A percentile compares a stretch with the other conserved stretches of the same genome.
phyloP scores from a whole-genome alignment of 2,329 filamentous ascomycete species.

The Fusarium sp. region DNA sequence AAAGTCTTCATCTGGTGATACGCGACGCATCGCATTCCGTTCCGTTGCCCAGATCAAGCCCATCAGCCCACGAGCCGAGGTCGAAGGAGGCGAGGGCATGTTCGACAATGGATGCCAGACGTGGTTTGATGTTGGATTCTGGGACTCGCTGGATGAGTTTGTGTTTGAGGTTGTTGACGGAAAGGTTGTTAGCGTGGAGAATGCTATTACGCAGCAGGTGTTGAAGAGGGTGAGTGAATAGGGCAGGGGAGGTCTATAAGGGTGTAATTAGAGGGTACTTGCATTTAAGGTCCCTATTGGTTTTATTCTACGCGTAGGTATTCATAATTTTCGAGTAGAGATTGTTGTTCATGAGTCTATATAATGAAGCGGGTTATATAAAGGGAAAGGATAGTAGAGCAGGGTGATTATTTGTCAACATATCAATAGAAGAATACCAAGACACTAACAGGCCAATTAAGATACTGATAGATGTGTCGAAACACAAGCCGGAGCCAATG shows the following conservation, averaged over 20 bases:
- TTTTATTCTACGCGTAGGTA: not conserved
- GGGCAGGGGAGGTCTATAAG: not conserved
- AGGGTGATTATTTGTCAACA: not conserved
- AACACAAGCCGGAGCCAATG: not conserved
- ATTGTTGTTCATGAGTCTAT: not conserved
- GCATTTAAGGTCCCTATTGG: not conserved
- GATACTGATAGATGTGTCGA: not conserved
- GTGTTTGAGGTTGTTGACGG: not conserved
- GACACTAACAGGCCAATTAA: rapidly evolving
- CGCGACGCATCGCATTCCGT: not conserved
- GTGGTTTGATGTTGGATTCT: not conserved
- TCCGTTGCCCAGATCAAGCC: not conserved
- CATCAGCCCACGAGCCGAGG: not conserved
- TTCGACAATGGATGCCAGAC: not conserved
- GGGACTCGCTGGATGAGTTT: not conserved
- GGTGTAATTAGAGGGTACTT: not conserved
- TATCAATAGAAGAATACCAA: not conserved
- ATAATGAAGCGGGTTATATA: not conserved
- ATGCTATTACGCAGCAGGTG: not conserved
- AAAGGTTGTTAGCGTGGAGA: not conserved
- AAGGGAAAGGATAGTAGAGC: not conserved
- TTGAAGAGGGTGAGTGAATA: not conserved
- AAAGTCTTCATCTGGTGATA: not conserved
- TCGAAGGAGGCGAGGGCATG: not conserved
- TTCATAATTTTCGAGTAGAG: not conserved